A percentile compares a stretch with the other conserved stretches of the same genome.
Conservation (phyloP, 2,329 filamentous ascomycete species). For the Thermothelomyces thermophilus region DNA sequence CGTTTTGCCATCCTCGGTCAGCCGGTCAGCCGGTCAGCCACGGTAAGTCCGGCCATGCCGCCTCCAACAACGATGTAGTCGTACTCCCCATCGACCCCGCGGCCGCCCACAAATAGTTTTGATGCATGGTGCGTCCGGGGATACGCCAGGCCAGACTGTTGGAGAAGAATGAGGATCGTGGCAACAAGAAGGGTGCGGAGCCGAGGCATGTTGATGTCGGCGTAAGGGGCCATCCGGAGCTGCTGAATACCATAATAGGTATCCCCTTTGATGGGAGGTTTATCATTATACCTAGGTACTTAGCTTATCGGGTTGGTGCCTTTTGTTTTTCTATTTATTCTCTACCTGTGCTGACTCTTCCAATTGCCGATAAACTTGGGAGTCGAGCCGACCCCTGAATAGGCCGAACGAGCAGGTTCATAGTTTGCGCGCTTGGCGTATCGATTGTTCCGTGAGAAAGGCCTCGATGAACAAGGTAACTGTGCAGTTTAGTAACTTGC, state of each 20-base stretch:
- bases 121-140: conserved; percentile 7
- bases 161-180: background rate
- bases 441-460: too few species aligned
- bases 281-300: too few species aligned
- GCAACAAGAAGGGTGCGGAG: background rate
- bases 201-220: conserved; percentile 9
- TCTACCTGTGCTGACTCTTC: background rate
- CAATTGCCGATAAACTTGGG: background rate
- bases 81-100: conserved; percentile 25
- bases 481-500: background rate
- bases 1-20: conserved; percentile 19
- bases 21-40: conserved; percentile 21
- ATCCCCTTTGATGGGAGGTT: too few species aligned
- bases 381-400: background rate
- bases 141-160: background rate
- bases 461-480: too few species aligned
- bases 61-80: conserved; percentile 24
- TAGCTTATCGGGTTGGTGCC: too few species aligned
- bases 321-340: too few species aligned
- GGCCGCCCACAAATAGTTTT: conserved; percentile 6
- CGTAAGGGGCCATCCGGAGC: background rate
- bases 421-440: background rate
- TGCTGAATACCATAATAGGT: too few species aligned
- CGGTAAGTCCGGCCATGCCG: conserved; percentile 22
- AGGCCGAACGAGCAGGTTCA: background rate